Base-by-base conservation (phyloP, 495 filamentous ascomycete species). In the Neurospora sp. region DNA sequence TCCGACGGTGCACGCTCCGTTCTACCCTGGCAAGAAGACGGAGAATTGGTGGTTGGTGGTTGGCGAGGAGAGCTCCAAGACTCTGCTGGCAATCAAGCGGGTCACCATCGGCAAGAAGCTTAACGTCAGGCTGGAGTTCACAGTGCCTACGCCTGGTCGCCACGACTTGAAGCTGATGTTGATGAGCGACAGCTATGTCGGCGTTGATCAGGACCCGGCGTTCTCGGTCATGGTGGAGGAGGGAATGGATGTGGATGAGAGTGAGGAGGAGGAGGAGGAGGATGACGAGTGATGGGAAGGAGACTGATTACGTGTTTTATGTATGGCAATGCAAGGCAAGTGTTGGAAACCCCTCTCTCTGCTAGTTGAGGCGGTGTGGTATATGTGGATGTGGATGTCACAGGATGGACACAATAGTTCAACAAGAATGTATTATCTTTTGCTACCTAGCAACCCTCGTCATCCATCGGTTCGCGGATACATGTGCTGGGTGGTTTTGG, bases 31-130 rank as follows among this genome's bases (percentile, higher is more conserved):
- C 69, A 89, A 89, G 79, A 99, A 99, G 88, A 94, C 93, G 88
- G 96, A 99, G 88, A 98, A 93, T 79, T 90, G 89, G 89, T 99
- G 95, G 94, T 93, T 97, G 86, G 86, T 99, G 69, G 93, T 99
- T 12, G 92, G 96, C 46, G 96, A 95, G 35, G 93, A 96, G 83
- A 92, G 88, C 77, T 92, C 91, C 70, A 94, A 93, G 86, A 93
- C 85, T 70, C 83, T 97, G 72, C 86, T 97, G 69, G 96, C 93
- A 5, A 97, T 99, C 84, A 98, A 98, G 87, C 88, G 95, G 72
- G 90, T 99, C 70, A 97, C 94, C 0, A 91, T 99, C 74, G 92
- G 89, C 48, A 88, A 87, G 74, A 89, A 89, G 78, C 79, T 97
- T 76, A 92, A 94, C 76, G 85, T 92, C 70, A 90, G 88, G 79